These are phyloP conservation scores for Aspergillus nomiae DNA, from an alignment of 2,329 filamentous ascomycete species.

Conservation along the genomic window DNA sequence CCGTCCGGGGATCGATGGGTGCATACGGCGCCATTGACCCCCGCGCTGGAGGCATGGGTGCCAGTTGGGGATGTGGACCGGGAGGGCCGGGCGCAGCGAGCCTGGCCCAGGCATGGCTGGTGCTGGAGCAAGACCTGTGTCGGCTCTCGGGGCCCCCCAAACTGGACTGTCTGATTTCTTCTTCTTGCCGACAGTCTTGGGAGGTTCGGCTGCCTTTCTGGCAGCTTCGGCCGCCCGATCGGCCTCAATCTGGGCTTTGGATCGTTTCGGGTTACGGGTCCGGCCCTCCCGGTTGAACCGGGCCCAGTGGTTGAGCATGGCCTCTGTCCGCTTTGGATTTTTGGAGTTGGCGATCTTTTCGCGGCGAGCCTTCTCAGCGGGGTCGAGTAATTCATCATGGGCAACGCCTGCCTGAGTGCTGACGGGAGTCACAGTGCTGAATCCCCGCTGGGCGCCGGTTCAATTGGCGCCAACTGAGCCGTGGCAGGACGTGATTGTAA, in stretches of 20 bases:
- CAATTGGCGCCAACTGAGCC: constrained; percentile 22
- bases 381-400: constrained; percentile 27
- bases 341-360: constrained; percentile 47
- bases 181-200: constrained; percentile 29
- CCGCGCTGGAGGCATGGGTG: constrained; percentile 22
- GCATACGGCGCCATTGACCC: constrained; percentile 29
- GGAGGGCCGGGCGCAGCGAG: constrained; percentile 19
- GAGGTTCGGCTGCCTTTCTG: constrained; percentile 27
- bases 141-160: constrained; percentile 22
- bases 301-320: constrained; percentile 49
- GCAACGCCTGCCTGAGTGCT: constrained; percentile 17
- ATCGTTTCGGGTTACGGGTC: constrained; percentile 47
- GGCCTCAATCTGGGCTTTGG: constrained; percentile 48
- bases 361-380: constrained; percentile 35
- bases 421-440: constrained; percentile 13
- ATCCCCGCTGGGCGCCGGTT: constrained; percentile 21
- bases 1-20: constrained; percentile 29
- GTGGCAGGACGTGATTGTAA: constrained; percentile 19
- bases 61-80: constrained; percentile 19
- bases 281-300: constrained; percentile 46
- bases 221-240: constrained; percentile 35
- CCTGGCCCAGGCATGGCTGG: constrained; percentile 16
- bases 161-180: constrained; percentile 24
- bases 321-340: constrained; percentile 47
- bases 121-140: constrained; percentile 22